Base-by-base conservation (phyloP, 768 basidiomycete genomes). In the Boletus pseudopeckii region DNA sequence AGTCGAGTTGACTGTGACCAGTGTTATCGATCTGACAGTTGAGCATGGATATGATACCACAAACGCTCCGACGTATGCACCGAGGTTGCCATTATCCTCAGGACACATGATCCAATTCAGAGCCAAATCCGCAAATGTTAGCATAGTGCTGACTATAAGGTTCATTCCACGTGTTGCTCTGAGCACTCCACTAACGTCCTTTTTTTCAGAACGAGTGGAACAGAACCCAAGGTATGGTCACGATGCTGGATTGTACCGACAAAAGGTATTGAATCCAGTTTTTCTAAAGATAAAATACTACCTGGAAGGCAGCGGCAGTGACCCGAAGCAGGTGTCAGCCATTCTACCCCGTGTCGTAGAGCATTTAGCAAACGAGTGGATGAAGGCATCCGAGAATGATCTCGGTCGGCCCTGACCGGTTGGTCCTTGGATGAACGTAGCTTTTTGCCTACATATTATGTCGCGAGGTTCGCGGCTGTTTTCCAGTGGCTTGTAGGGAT, bases 41-140 rank as follows among this genome's bases (percentile, higher is more conserved):
- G 57, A 45, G 3, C 56, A 70, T 45, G 89, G 87, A 18, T 91
- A 86, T 65, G 90, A 92, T 59, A 90, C 84, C 59, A 75, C 76
- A 7, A 88, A 90, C 61, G 77, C 85, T n/a, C 85, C 87, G 1
- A 75, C 75, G 3, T 83, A 77, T 64, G 71, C 77, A 58, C 85
- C 90, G 13, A 69, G 71, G 26, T 72, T 90, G 18, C 87, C 86
- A 18, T 68, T 90, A 33, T 90, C 90, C 18, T 85, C 84, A 0
- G 85, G 90, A 7, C 85, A 94, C 59, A 93, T 94, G 92, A 82
- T 94, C 39, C 86, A 88, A 58, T 87, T 95, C 66, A 74, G 83
- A 48, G 87, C 83, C 3, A 56, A 56, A 42, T 66, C 59, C 1
- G 72, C 75, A 43, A 73, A 72, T 5, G 76, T 74, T 22, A 80